Evolutionary conservation across 2,329 filamentous ascomycete species (phyloP).

Genomic region (Neopestalotiopsis sp.): DNA sequence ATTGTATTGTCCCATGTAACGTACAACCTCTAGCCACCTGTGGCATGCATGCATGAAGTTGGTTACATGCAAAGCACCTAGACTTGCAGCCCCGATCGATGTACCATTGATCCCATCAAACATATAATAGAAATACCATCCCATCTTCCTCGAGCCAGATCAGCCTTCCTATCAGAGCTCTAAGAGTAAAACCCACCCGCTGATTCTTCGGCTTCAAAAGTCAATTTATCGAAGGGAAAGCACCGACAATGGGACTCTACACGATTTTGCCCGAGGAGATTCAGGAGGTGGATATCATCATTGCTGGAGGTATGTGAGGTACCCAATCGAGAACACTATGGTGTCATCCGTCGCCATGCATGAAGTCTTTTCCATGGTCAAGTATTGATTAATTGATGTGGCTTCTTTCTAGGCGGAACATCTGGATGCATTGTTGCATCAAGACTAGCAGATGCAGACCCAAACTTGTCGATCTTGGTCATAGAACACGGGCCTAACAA

Average conservation of each 20-base stretch:
- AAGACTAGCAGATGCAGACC: constrained; percentile 12
- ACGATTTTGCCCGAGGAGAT: neutral
- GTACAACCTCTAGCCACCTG: no score
- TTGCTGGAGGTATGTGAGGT: neutral
- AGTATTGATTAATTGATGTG: neutral
- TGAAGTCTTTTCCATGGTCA: neutral
- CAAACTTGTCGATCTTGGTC: neutral
- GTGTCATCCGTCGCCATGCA: neutral
- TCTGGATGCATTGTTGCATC: neutral
- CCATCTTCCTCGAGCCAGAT: no score
- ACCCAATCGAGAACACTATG: neutral
- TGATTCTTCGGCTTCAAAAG: no score
- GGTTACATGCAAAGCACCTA: no score
- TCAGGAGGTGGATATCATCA: neutral
- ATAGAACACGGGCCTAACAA: neutral
- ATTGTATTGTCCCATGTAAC: no score
- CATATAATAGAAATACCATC: no score
- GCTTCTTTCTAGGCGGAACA: constrained; percentile 6
- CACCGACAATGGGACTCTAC: neutral
- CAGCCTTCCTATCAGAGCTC: no score
- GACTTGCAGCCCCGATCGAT: no score
- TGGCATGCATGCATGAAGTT: no score
- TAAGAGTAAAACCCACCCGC: no score
- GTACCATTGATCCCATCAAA: no score
- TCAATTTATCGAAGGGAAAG: neutral